A percentile compares a stretch with the other conserved stretches of the same genome.
These are phyloP conservation scores for Leccinellum luteum DNA, from an alignment of 768 basidiomycete genomes.

Conservation along the genomic window DNA sequence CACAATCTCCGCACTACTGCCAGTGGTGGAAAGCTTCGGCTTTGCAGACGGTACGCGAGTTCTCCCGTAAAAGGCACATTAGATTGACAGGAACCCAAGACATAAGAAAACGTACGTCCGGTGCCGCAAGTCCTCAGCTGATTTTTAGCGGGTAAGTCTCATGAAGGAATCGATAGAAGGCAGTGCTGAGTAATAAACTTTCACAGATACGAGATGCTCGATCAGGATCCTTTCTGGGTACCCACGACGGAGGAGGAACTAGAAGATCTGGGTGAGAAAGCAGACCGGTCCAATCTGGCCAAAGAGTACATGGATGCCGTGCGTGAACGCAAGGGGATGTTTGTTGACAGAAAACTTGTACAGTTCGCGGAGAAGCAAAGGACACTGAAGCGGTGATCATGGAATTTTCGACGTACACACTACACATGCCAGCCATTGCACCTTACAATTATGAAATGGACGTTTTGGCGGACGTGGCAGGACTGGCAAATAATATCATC, in stretches of 20 bases:
- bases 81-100: slow-evolving; percentile 46
- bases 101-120: slow-evolving; percentile 93
- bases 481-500: too few relatives aligned
- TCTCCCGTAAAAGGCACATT: neutral
- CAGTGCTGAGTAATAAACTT: slow-evolving; percentile 15
- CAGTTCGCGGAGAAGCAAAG: slow-evolving; percentile 97
- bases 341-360: slow-evolving; percentile 92
- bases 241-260: slow-evolving; percentile 96
- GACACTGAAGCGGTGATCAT: slow-evolving; percentile 61
- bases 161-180: neutral
- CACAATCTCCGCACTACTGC: slow-evolving; percentile 84
- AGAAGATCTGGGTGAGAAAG: slow-evolving; percentile 95
- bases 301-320: slow-evolving; percentile 91
- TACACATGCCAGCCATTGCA: neutral
- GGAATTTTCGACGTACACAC: neutral
- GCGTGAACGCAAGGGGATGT: slow-evolving; percentile 90
- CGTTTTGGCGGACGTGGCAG: slow-evolving; percentile 4
- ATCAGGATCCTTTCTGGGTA: slow-evolving; percentile 97
- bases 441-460: slow-evolving; percentile 12
- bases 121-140: slow-evolving; percentile 94
- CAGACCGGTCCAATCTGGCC: slow-evolving; percentile 90
- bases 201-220: slow-evolving; percentile 83
- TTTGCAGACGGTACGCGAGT: slow-evolving; percentile 82
- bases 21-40: slow-evolving; percentile 96
- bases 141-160: slow-evolving; percentile 86